phyloP scores from a whole-genome alignment of 2,329 filamentous ascomycete genomes.

The Metarhizium guizhouense region DNA sequence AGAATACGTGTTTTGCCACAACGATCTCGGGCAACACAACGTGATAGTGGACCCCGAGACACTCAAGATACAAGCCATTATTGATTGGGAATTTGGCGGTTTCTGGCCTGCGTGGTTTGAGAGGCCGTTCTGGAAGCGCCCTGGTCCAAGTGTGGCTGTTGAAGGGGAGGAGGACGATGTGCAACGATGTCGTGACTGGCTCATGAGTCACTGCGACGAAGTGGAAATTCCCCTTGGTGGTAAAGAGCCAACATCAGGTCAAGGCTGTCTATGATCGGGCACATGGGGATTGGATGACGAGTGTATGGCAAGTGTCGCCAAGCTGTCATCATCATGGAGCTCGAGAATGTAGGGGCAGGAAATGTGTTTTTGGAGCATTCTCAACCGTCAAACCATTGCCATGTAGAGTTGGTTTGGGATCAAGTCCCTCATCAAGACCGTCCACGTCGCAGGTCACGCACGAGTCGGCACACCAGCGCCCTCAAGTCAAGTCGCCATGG shows the following conservation, averaged over 20 bases:
- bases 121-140: conserved; percentile 9
- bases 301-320: too few relatives aligned
- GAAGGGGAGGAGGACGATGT: conserved; percentile 7
- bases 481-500: too few relatives aligned
- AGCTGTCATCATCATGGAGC: too few relatives aligned
- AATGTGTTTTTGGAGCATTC: too few relatives aligned
- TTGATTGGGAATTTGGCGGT: conserved; percentile 27
- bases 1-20: conserved; percentile 11
- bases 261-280: neutral
- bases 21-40: conserved; percentile 9
- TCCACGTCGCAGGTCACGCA: too few relatives aligned
- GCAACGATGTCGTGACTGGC: conserved; percentile 5
- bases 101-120: conserved; percentile 19
- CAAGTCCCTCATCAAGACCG: too few relatives aligned
- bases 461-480: too few relatives aligned
- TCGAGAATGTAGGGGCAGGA: too few relatives aligned
- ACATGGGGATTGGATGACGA: neutral
- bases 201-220: conserved; percentile 3
- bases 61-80: conserved; percentile 20
- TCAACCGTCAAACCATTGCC: too few relatives aligned
- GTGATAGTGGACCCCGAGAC: conserved; percentile 11
- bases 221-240: conserved; percentile 2
- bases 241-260: neutral
- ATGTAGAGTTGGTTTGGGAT: too few relatives aligned
- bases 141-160: conserved; percentile 7